Evolutionary conservation across 2,329 filamentous ascomycete species (phyloP).

Genomic region (Purpureocillium lavendulum): DNA sequence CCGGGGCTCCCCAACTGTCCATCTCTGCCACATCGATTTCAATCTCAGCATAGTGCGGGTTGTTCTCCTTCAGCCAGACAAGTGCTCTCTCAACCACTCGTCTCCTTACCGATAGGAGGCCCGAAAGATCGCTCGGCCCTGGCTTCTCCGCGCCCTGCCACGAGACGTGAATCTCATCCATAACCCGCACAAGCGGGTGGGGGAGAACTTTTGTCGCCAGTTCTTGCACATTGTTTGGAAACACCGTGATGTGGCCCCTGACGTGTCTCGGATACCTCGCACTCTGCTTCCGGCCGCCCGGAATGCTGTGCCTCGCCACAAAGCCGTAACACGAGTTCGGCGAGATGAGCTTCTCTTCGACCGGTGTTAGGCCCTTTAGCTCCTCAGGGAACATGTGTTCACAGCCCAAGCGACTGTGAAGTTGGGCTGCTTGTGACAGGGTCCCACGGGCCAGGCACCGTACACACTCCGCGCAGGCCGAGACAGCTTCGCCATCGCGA

Average conservation of each 20-base stretch:
- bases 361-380: neutral
- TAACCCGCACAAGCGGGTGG: conserved; percentile 6
- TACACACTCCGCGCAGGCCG: no score
- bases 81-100: conserved; percentile 7
- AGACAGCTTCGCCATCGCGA: no score
- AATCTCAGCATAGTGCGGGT: conserved; percentile 6
- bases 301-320: no score
- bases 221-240: no score
- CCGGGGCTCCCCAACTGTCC: conserved; percentile 7
- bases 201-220: neutral
- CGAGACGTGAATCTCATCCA: conserved; percentile 6
- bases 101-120: conserved; percentile 3
- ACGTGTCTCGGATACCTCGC: no score
- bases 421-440: neutral
- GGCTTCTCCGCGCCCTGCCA: conserved; percentile 6
- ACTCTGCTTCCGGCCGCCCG: no score
- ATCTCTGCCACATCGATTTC: conserved; percentile 6
- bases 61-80: conserved; percentile 7
- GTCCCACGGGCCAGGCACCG: no score
- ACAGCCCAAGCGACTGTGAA: neutral
- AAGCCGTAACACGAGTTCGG: neutral
- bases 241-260: no score
- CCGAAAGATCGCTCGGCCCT: conserved; percentile 3
- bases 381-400: neutral
- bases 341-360: conserved; percentile 1